Conservation (phyloP, 2,329 filamentous ascomycete species). For the Trichoderma aggressivum region DNA sequence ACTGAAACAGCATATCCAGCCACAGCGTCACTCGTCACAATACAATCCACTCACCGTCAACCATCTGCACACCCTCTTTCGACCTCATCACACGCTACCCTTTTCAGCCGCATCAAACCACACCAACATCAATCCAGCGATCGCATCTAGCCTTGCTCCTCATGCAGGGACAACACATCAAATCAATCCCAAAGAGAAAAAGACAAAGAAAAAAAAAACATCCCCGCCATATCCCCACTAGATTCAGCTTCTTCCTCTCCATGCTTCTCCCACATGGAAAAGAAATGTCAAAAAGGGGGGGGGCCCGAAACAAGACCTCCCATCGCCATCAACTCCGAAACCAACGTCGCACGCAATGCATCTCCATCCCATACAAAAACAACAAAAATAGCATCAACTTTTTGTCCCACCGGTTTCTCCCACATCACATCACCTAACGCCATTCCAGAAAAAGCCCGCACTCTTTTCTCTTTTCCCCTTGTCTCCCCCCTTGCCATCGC, state of each 20-base stretch:
- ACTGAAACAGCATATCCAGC: neutral
- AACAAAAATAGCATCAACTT: neutral
- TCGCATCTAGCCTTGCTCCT: neutral
- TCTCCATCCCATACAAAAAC: neutral
- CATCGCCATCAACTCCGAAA: neutral
- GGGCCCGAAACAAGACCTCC: neutral
- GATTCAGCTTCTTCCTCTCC: neutral
- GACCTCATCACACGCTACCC: neutral
- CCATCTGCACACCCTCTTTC: neutral
- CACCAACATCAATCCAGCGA: neutral
- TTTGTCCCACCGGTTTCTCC: neutral
- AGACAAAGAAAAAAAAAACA: neutral
- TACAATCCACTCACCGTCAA: neutral
- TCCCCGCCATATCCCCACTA: neutral
- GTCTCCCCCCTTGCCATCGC: neutral
- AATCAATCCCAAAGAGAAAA: neutral
- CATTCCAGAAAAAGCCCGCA: neutral
- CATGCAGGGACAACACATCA: conserved; percentile 5
- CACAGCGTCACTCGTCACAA: neutral
- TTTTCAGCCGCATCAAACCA: neutral
- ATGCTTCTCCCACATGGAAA: neutral
- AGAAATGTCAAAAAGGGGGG: neutral
- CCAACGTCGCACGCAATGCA: neutral
- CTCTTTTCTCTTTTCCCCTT: neutral
- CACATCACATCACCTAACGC: neutral